Percentiles rank a stretch among this genome's conserved stretches.
Conservation (phyloP, 148 eudicot species). For the Chenopodium formosanum region DNA sequence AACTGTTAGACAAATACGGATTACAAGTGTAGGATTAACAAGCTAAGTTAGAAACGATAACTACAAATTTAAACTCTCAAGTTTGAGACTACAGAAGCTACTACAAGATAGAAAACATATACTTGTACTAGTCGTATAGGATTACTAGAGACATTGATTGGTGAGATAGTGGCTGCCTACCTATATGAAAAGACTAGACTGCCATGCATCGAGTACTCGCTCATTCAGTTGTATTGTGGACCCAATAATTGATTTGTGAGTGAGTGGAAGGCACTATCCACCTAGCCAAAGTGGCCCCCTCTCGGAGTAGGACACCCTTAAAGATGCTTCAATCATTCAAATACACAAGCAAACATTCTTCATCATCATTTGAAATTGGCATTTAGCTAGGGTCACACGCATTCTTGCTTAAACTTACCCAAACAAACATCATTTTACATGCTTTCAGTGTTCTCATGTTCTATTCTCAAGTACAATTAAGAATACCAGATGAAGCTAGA, state of each 20-base stretch:
- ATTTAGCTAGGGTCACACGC: not conserved
- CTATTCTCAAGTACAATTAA: constrained; percentile 7
- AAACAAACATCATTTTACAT: constrained; percentile 17
- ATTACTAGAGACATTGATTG: not conserved
- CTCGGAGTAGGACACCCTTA: constrained; percentile 16
- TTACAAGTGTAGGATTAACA: no score
- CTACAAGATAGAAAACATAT: not conserved
- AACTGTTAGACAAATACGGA: no score
- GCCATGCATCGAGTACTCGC: constrained; percentile 14
- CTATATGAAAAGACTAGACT: constrained; percentile 24
- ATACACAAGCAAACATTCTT: constrained; percentile 33
- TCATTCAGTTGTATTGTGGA: constrained; percentile 21
- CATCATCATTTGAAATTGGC: constrained; percentile 22
- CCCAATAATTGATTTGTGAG: constrained; percentile 24
- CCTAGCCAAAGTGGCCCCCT: constrained; percentile 14
- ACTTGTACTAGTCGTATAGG: not conserved
- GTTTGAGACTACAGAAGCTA: no score
- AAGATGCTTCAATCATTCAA: constrained; percentile 41
- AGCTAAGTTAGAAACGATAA: no score
- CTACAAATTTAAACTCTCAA: no score
- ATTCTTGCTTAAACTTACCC: constrained; percentile 4
- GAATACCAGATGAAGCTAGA: not conserved
- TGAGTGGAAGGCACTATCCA: constrained; percentile 36
- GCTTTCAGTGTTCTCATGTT: not conserved
- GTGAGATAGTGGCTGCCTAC: constrained; percentile 25